Conservation (phyloP, 1,284 basidiomycete genomes). For the Rhodofomes roseus region DNA sequence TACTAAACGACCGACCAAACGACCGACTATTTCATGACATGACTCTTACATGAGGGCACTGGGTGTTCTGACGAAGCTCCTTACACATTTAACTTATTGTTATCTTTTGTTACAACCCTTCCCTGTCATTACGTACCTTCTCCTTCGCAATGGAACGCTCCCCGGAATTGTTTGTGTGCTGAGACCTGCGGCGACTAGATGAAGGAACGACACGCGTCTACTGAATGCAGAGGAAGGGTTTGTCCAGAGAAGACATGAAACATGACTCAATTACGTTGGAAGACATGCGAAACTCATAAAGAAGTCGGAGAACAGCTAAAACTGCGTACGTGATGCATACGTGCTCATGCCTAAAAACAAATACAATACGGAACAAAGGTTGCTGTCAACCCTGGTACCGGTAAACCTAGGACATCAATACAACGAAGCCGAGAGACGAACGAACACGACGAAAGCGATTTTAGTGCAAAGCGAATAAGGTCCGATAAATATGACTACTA, state of each 20-base stretch:
- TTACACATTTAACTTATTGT: conserved; percentile 2
- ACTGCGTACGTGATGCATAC: not conserved
- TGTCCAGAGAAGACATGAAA: not conserved
- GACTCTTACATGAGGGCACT: conserved; percentile 2
- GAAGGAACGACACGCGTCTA: too few relatives aligned
- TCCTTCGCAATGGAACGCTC: conserved; percentile 1
- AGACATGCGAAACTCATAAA: not conserved
- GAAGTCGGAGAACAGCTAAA: not conserved
- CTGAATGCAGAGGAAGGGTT: too few relatives aligned
- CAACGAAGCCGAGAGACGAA: not conserved
- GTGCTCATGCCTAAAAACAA: not conserved
- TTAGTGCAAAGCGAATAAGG: not conserved
- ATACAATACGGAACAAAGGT: not conserved
- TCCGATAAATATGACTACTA: not conserved
- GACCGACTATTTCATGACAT: not conserved
- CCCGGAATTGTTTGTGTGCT: not conserved
- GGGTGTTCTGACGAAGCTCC: conserved; percentile 7
- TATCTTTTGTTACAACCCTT: not conserved
- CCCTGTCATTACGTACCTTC: not conserved
- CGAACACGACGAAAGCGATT: not conserved
- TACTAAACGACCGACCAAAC: conserved; percentile 3
- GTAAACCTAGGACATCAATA: not conserved
- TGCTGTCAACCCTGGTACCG: not conserved
- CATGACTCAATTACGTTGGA: not conserved
- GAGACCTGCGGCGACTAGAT: too few relatives aligned